A percentile compares a stretch with the other conserved stretches of the same genome.
Evolutionary conservation across 2,329 filamentous ascomycete genomes (phyloP).

Genomic region (Fusarium sp.): DNA sequence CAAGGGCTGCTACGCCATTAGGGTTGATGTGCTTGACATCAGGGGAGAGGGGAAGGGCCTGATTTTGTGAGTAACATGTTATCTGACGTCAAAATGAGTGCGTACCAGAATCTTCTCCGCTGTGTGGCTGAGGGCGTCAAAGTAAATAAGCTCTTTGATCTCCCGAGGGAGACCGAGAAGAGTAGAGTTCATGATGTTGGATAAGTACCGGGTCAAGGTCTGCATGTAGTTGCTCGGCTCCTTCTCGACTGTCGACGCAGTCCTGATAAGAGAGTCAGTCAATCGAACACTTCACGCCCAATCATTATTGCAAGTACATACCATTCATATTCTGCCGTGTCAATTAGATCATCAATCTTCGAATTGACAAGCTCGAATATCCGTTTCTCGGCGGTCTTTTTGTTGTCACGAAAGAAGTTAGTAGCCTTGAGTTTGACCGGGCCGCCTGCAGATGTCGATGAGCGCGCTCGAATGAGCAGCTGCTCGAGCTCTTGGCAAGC

Average conservation of each 20-base stretch:
- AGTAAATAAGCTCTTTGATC: constrained; percentile 98
- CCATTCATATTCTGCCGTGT: constrained; percentile 98
- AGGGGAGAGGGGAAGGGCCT: constrained; percentile 81
- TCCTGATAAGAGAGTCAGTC: constrained; percentile 52
- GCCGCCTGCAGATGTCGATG: constrained; percentile 82
- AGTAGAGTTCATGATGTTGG: constrained; percentile 96
- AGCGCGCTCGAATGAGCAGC: constrained; percentile 85
- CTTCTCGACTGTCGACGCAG: constrained; percentile 67
- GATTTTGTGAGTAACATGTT: constrained; percentile 32
- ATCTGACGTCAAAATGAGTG: neutral
- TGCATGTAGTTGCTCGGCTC: constrained; percentile 96
- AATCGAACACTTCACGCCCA: constrained; percentile 29
- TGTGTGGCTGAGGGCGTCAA: constrained; percentile 93
- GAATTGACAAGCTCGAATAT: constrained; percentile 99
- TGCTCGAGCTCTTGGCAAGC: constrained; percentile 92
- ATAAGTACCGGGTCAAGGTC: constrained; percentile 90
- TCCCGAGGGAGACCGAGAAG: constrained; percentile 92
- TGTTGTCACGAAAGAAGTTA: constrained; percentile 86
- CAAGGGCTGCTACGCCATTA: constrained; percentile 83
- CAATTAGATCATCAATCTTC: constrained; percentile 97
- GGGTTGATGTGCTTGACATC: constrained; percentile 89
- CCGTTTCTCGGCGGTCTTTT: constrained; percentile 95
- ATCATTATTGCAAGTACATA: constrained; percentile 50
- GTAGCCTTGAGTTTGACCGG: constrained; percentile 86
- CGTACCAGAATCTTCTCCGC: constrained; percentile 83